Percentiles rank a stretch among this genome's conserved stretches.
Conservation (phyloP, 139 green algal genomes). For the Chlorella vulgaris region DNA sequence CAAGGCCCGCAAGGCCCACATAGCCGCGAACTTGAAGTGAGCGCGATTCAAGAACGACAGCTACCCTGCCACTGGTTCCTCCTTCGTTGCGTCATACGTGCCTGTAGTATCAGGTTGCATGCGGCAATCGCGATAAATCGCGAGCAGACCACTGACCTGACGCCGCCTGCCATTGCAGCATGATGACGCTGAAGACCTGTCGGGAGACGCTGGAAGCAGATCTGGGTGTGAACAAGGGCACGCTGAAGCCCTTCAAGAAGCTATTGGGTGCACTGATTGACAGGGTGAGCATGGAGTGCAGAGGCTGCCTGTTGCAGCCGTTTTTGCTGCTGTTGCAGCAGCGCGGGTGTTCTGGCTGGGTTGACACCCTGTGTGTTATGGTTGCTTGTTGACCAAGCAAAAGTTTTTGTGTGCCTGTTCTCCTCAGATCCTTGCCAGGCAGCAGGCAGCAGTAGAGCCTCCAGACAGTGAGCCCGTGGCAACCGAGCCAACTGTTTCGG, state of each 20-base stretch:
- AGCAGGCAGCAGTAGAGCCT: not conserved
- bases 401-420: no score
- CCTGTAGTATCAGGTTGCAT: not conserved
- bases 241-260: constrained; percentile 42
- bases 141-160: no score
- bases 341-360: no score
- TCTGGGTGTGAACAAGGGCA: constrained; percentile 34
- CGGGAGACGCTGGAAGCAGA: constrained; percentile 30
- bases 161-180: not conserved
- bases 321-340: not conserved
- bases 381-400: no score
- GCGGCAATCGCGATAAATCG: not conserved
- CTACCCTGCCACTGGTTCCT: not conserved
- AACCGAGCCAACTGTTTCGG: not conserved
- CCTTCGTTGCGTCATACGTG: not conserved
- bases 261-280: constrained; percentile 34
- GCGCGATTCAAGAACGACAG: not conserved
- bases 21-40: constrained; percentile 47
- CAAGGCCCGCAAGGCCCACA: constrained; percentile 6
- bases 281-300: constrained; percentile 32
- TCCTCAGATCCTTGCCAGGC: constrained; percentile 1
- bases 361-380: no score
- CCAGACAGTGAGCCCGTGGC: not conserved
- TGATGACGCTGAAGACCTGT: constrained; percentile 29
- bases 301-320: no score